Evolutionary conservation across 2,329 filamentous ascomycete species (phyloP).

Genomic region (Diatrype stigma): DNA sequence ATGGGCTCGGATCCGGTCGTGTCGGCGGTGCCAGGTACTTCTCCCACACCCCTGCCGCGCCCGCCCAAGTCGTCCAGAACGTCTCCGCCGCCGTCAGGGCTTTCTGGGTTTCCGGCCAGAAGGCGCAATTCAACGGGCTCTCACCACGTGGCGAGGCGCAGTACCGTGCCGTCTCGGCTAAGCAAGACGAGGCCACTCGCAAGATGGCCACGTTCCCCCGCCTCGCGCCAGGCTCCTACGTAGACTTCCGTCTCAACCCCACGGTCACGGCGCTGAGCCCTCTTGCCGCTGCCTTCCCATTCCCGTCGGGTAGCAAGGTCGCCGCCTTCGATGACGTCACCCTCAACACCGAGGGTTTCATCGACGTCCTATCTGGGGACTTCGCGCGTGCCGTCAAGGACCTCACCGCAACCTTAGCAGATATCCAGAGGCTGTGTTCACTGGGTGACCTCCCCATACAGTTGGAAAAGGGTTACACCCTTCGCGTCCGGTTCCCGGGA

Average conservation of each 20-base stretch:
- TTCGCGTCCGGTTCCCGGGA: constrained; percentile 86
- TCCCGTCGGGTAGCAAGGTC: constrained; percentile 35
- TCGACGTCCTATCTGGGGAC: constrained; percentile 81
- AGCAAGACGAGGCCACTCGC: constrained; percentile 68
- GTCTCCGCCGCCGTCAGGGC: constrained; percentile 91
- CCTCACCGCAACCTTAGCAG: constrained; percentile 71
- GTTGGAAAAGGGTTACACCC: constrained; percentile 60
- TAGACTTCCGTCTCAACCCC: constrained; percentile 86
- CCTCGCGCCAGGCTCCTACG: constrained; percentile 66
- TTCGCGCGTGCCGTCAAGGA: constrained; percentile 86
- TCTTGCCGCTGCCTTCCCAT: constrained; percentile 54
- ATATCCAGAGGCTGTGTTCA: constrained; percentile 70
- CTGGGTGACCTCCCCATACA: constrained; percentile 82
- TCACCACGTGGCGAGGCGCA: constrained; percentile 69
- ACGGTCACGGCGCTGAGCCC: constrained; percentile 84
- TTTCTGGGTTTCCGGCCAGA: constrained; percentile 88
- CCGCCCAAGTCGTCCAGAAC: constrained; percentile 88
- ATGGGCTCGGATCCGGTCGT: constrained; percentile 67
- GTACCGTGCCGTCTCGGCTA: constrained; percentile 70
- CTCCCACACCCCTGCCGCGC: constrained; percentile 78
- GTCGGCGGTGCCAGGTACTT: constrained; percentile 78
- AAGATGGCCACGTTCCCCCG: constrained; percentile 59
- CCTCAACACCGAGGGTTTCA: constrained; percentile 76
- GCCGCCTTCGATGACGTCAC: constrained; percentile 47
- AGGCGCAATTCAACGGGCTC: constrained; percentile 79